Conservation (phyloP, 2,329 filamentous ascomycete genomes). For the Sarocladiaceae sp. region DNA sequence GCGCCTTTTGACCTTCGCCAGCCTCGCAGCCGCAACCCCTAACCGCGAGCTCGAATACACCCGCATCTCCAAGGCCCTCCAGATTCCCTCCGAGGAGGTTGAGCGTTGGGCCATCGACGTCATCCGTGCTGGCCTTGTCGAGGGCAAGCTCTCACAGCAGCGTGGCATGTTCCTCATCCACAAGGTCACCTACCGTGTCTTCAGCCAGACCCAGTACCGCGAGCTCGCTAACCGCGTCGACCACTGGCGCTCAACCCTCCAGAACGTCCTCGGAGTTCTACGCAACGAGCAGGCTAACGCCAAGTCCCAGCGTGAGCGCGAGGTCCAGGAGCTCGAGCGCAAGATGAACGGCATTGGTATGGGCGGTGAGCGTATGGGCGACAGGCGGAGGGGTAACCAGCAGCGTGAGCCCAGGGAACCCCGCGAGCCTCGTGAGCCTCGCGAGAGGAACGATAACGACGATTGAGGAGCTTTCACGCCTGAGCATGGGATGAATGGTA, state of each 20-base stretch:
- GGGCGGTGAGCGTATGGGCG: constrained; percentile 22
- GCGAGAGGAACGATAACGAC: constrained; percentile 51
- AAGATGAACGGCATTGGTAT: constrained; percentile 49
- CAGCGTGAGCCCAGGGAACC: constrained; percentile 28
- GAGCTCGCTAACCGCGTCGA: constrained; percentile 89
- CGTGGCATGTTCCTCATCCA: constrained; percentile 93
- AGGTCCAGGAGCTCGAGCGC: constrained; percentile 66
- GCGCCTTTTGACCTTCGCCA: constrained; percentile 88
- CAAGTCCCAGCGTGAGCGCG: constrained; percentile 71
- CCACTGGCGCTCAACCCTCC: constrained; percentile 82
- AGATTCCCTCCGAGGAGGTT: constrained; percentile 78
- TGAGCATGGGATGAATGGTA: constrained; percentile 1
- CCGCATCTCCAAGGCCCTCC: constrained; percentile 77
- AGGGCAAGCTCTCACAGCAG: constrained; percentile 93
- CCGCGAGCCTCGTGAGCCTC: constrained; percentile 13
- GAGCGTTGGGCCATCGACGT: constrained; percentile 99
- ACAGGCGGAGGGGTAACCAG: constrained; percentile 11
- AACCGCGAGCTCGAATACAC: constrained; percentile 86
- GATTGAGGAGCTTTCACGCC: constrained; percentile 35
- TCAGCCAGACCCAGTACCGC: constrained; percentile 96
- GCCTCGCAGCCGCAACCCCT: constrained; percentile 76
- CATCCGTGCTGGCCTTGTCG: constrained; percentile 90
- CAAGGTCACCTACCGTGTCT: constrained; percentile 92
- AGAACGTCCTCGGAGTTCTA: constrained; percentile 73
- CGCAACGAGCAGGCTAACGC: constrained; percentile 78